Conservation (phyloP, 2,329 filamentous ascomycete species). For the Penicillium carneum region DNA sequence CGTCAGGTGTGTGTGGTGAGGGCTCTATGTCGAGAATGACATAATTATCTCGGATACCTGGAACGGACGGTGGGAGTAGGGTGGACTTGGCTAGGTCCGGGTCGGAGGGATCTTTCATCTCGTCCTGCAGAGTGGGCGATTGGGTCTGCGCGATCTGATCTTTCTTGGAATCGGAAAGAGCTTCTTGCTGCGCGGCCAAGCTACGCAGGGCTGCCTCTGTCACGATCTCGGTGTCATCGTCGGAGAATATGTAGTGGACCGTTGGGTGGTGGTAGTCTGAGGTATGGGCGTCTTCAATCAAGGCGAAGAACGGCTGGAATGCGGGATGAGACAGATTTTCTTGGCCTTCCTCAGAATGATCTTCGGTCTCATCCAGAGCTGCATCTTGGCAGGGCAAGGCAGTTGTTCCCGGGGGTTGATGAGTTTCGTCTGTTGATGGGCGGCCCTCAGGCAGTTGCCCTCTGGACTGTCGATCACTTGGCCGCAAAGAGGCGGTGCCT, state of each 20-base stretch:
- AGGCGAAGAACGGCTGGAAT: constrained; percentile 83
- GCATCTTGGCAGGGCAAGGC: constrained; percentile 19
- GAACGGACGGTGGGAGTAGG: constrained; percentile 56
- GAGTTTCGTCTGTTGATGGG: constrained; percentile 17
- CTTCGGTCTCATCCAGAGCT: constrained; percentile 10
- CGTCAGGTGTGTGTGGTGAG: constrained; percentile 8
- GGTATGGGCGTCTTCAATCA: constrained; percentile 78
- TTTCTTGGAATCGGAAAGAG: constrained; percentile 34
- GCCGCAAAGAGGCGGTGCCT: constrained; percentile 28
- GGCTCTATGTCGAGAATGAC: constrained; percentile 63
- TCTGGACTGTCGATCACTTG: constrained; percentile 19
- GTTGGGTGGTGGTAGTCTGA: constrained; percentile 81
- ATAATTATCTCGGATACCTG: constrained; percentile 62
- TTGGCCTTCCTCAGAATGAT: constrained; percentile 24
- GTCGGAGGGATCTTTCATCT: constrained; percentile 32
- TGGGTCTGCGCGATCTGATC: constrained; percentile 24
- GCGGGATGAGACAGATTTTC: constrained; percentile 46
- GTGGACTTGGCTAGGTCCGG: constrained; percentile 35
- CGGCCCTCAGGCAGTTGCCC: constrained; percentile 18
- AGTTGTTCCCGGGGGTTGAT: constrained; percentile 6
- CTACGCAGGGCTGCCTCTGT: constrained; percentile 69
- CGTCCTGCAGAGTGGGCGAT: constrained; percentile 14
- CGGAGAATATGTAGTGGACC: constrained; percentile 90
- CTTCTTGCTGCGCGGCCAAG: constrained; percentile 57
- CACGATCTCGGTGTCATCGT: constrained; percentile 83